phyloP scores from a whole-genome alignment of 176 grass and related monocot species.

The Poa annua region DNA sequence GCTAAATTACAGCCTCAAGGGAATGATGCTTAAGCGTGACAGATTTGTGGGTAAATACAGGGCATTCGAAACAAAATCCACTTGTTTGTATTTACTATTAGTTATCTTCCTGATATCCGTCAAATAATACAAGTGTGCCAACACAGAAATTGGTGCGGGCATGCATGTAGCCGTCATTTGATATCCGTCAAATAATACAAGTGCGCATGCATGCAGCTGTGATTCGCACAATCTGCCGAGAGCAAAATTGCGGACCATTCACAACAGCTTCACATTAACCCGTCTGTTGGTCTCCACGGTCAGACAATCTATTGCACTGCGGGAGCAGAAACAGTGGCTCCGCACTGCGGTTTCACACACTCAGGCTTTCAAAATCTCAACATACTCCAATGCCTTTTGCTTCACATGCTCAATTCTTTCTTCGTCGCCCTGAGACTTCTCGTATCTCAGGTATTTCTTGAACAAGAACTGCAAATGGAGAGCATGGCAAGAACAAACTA shows the following conservation, averaged over 20 bases:
- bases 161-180: no score
- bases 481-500: slow-evolving; percentile 7
- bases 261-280: background rate
- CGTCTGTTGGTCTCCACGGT: background rate
- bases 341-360: background rate
- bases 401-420: slow-evolving; percentile 74
- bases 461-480: slow-evolving; percentile 72
- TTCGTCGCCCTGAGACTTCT: slow-evolving; percentile 56
- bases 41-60: no score
- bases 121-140: background rate
- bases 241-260: background rate
- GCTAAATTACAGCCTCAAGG: no score
- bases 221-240: background rate
- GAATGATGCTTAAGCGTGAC: no score
- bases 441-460: slow-evolving; percentile 88
- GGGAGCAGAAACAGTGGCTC: background rate
- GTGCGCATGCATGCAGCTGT: no score
- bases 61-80: background rate
- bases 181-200: no score
- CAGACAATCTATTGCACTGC: background rate
- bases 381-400: slow-evolving; percentile 78
- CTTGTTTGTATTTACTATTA: background rate
- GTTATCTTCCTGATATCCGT: background rate
- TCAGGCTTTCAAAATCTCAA: slow-evolving; percentile 60
- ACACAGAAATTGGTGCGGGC: background rate